Evolutionary conservation across 805 yeast genomes (phyloP).

Genomic region (Blastobotrys peoriensis): DNA sequence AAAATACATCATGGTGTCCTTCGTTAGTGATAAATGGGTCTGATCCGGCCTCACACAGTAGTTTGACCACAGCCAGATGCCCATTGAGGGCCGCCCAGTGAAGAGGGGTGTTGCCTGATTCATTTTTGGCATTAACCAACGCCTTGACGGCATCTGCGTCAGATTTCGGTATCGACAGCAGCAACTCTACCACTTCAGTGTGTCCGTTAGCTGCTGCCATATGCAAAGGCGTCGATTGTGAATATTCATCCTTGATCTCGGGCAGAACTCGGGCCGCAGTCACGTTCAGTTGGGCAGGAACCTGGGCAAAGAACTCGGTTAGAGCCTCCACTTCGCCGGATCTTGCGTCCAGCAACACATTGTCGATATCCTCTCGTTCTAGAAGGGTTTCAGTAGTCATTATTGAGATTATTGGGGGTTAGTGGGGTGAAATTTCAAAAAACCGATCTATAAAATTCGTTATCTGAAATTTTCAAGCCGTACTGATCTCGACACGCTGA

Average conservation of each 20-base stretch:
- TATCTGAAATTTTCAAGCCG: no score
- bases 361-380: conserved; percentile 72
- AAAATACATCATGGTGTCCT: conserved; percentile 76
- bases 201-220: conserved; percentile 98
- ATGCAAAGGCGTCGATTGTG: conserved; percentile 75
- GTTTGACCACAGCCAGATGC: conserved; percentile 61
- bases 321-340: conserved; percentile 79
- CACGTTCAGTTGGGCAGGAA: conserved; percentile 23
- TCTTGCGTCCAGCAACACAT: conserved; percentile 77
- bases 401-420: neutral
- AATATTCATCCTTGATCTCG: conserved; percentile 51
- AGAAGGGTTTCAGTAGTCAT: neutral
- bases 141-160: conserved; percentile 17
- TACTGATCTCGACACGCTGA: no score
- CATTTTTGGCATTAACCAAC: conserved; percentile 52
- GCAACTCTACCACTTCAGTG: conserved; percentile 44
- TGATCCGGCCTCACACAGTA: conserved; percentile 69
- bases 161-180: conserved; percentile 3
- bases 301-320: conserved; percentile 50
- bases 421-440: neutral
- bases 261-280: conserved; percentile 28
- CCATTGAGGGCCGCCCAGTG: conserved; percentile 97
- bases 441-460: no score
- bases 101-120: conserved; percentile 85
- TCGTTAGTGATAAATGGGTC: conserved; percentile 76